A percentile compares a stretch with the other conserved stretches of the same genome.
phyloP scores from a whole-genome alignment of 1,284 basidiomycete species.

The Inonotus obliquus region DNA sequence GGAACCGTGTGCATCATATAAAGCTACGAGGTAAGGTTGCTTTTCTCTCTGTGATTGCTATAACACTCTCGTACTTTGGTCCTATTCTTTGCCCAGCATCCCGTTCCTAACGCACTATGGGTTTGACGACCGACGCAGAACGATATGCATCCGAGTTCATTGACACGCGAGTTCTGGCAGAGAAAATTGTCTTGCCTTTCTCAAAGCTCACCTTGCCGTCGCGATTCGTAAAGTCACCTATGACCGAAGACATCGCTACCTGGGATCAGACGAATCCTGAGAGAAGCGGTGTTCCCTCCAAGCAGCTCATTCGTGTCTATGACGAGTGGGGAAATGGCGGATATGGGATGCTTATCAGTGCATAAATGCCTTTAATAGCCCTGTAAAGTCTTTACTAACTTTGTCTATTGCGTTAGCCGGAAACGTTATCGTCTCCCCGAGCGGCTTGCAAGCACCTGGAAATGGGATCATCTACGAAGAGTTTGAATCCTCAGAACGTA shows the following conservation, averaged over 20 bases:
- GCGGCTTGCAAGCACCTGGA: conserved; percentile 8
- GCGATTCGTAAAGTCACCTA: conserved; percentile 3
- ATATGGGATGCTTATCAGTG: conserved; percentile 4
- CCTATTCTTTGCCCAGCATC: not conserved
- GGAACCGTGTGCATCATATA: too few relatives aligned
- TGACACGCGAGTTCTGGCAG: not conserved
- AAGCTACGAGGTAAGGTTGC: too few relatives aligned
- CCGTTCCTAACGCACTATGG: not conserved
- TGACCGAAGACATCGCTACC: not conserved
- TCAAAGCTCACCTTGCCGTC: not conserved
- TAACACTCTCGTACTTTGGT: not conserved
- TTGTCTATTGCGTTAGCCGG: not conserved
- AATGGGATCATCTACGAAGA: conserved; percentile 17
- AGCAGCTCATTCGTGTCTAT: not conserved
- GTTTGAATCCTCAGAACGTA: conserved; percentile 24
- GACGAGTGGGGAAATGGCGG: conserved; percentile 9
- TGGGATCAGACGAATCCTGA: conserved; percentile 1
- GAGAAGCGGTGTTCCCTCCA: not conserved
- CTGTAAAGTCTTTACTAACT: not conserved
- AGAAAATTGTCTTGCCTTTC: not conserved
- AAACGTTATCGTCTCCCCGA: conserved; percentile 3
- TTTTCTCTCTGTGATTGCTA: too few relatives aligned
- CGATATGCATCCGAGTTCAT: not conserved
- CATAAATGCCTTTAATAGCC: not conserved
- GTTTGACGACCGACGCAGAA: not conserved